Evolutionary conservation across 768 basidiomycete species (phyloP).

Genomic region (Trametes elegans): DNA sequence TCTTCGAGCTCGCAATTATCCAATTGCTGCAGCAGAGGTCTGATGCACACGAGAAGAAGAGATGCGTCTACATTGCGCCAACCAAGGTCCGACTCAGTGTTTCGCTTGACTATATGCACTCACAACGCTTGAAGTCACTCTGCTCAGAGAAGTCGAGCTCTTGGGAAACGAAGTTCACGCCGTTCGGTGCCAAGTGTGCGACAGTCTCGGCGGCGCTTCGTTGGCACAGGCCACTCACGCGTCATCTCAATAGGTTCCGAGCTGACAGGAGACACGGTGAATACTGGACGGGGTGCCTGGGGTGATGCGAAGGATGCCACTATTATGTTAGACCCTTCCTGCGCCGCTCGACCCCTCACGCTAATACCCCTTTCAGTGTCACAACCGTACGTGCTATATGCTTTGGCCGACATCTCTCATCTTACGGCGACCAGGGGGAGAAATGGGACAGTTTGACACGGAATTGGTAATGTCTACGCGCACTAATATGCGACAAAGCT

Average conservation of each 20-base stretch:
- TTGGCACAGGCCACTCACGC: neutral
- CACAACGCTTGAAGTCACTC: constrained; percentile 55
- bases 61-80: constrained; percentile 91
- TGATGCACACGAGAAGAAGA: constrained; percentile 37
- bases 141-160: constrained; percentile 83
- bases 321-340: constrained; percentile 59
- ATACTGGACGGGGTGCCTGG: constrained; percentile 63
- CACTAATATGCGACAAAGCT: constrained; percentile 10
- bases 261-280: constrained; percentile 87
- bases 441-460: constrained; percentile 96
- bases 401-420: constrained; percentile 4
- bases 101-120: neutral
- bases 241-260: constrained; percentile 83
- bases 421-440: constrained; percentile 61
- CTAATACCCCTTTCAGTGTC: constrained; percentile 15
- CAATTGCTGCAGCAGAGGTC: constrained; percentile 54
- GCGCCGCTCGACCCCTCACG: neutral
- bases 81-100: constrained; percentile 60
- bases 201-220: neutral
- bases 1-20: constrained; percentile 91
- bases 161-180: constrained; percentile 79
- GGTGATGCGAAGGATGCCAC: constrained; percentile 71
- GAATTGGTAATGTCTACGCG: constrained; percentile 54
- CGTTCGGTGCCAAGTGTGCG: constrained; percentile 74
- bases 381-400: constrained; percentile 16